These are phyloP conservation scores for Phytophthora multivora DNA, from an alignment of 352 stramenopile genomes.

Conservation along the genomic window DNA sequence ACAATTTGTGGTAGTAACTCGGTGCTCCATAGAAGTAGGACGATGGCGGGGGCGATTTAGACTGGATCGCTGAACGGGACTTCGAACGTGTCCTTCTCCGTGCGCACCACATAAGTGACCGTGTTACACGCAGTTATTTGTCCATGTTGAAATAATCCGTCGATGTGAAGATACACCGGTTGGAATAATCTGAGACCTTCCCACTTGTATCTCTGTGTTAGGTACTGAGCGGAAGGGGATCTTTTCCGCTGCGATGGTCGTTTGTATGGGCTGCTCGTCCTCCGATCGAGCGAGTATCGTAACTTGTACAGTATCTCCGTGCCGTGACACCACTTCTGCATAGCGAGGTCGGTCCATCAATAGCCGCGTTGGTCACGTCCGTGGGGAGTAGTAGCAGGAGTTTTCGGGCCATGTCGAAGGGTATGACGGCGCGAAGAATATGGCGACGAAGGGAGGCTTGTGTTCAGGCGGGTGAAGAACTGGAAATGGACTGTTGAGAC, in stretches of 20 bases:
- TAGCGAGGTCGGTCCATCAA: neutral
- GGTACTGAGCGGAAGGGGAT: neutral
- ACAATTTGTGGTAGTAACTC: neutral
- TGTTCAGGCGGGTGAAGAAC: too few relatives aligned
- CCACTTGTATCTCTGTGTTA: neutral
- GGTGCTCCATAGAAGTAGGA: neutral
- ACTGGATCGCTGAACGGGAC: neutral
- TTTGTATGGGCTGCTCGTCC: neutral
- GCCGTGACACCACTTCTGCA: neutral
- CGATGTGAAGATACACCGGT: neutral
- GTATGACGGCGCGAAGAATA: too few relatives aligned
- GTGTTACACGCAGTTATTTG: neutral
- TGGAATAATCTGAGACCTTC: neutral
- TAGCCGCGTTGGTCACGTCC: neutral
- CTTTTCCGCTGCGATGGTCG: neutral
- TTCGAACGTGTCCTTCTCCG: neutral
- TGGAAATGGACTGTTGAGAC: too few relatives aligned
- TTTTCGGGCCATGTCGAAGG: neutral
- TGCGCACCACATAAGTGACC: neutral
- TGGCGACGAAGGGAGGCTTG: too few relatives aligned
- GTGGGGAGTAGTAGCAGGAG: neutral
- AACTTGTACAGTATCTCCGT: neutral
- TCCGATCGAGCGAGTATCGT: neutral
- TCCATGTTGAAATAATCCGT: neutral
- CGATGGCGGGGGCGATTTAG: neutral